Evolutionary conservation across 2,329 filamentous ascomycete genomes (phyloP), one percentile per base, ranked within the genome.

Genomic region (Fusarium sp.): DNA sequence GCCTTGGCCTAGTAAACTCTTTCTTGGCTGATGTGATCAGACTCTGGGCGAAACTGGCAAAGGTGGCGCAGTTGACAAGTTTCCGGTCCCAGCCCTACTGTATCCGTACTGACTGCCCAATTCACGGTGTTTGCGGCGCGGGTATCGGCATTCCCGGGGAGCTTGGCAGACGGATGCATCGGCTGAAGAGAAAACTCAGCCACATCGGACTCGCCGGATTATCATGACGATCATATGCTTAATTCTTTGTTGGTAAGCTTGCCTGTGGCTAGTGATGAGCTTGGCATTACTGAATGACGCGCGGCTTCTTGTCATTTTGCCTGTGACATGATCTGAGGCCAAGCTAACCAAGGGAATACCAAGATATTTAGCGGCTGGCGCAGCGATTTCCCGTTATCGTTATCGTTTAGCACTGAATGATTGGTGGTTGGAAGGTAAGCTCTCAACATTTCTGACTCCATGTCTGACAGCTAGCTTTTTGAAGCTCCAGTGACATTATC

Each of bases 21-120:
- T 18, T 20, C 68, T 71, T 68, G 56, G 68, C 68, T 71, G 64
- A 71, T 69, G 61, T 71, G 68, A 71, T 71, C 60, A 57, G 34
- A 42, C 16, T 45, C 56, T 64, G 22, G 66, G 48, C 46, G 34
- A 45, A 53, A 22, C 63, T 69, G 56, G 68, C 42, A 42, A 52
- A 53, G 25, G 67, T 71, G 68, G 68, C 68, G 60, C 68, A 71
- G 56, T 52, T 45, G n/a, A 11, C 49, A 53, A 37, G 25, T 29
- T 34, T 14, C 42, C 18, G 18, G 18, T 29, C 4, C 49, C 20
- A 53, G 49, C 34, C 49, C 49, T 41, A 53, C 30, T 27, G 25
- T 27, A 27, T 27, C 32, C 11, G 27, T 29, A 34, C 34, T n/a
- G 34, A 37, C 34, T 37, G 34, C 34, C 34, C 34, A 37, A n/a